phyloP scores from a whole-genome alignment of 768 basidiomycete genomes.

The Amanita inopinata region DNA sequence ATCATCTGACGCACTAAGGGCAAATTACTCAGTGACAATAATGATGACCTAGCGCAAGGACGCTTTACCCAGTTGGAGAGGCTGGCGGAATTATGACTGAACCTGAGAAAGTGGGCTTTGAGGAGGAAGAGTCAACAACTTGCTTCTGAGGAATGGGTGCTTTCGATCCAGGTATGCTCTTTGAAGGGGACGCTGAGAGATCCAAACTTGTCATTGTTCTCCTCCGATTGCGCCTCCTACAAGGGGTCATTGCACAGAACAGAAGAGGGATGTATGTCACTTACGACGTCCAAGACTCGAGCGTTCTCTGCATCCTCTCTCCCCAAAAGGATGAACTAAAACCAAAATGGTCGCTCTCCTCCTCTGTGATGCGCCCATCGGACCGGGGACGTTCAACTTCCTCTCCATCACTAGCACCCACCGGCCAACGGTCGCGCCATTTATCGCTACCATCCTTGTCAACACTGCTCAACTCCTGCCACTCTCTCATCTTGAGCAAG shows the following conservation, averaged over 20 bases:
- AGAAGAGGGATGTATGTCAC: slow-evolving; percentile 9
- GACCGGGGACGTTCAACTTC: slow-evolving; percentile 17
- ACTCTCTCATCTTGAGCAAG: slow-evolving; percentile 28
- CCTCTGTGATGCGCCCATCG: slow-evolving; percentile 32
- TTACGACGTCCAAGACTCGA: slow-evolving; percentile 36
- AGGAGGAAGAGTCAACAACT: background rate
- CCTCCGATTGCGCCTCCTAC: slow-evolving; percentile 11
- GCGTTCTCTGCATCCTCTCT: slow-evolving; percentile 31
- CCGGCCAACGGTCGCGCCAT: slow-evolving; percentile 16
- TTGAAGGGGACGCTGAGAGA: slow-evolving; percentile 1
- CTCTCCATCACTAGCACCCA: slow-evolving; percentile 33
- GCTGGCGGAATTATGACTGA: background rate
- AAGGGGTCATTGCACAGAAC: background rate
- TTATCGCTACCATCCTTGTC: slow-evolving; percentile 14
- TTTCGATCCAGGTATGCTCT: background rate
- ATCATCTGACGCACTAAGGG: slow-evolving; percentile 15
- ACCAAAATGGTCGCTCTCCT: slow-evolving; percentile 31
- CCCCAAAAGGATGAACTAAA: slow-evolving; percentile 25
- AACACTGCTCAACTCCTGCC: slow-evolving; percentile 17
- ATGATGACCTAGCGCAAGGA: too few species aligned
- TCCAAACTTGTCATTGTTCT: slow-evolving; percentile 3
- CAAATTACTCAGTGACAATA: background rate
- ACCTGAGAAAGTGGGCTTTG: background rate
- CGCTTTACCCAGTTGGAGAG: slow-evolving; percentile 3
- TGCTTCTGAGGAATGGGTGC: background rate